Conservation (phyloP, 1,284 basidiomycete genomes). For the Papiliotrema terrestris region DNA sequence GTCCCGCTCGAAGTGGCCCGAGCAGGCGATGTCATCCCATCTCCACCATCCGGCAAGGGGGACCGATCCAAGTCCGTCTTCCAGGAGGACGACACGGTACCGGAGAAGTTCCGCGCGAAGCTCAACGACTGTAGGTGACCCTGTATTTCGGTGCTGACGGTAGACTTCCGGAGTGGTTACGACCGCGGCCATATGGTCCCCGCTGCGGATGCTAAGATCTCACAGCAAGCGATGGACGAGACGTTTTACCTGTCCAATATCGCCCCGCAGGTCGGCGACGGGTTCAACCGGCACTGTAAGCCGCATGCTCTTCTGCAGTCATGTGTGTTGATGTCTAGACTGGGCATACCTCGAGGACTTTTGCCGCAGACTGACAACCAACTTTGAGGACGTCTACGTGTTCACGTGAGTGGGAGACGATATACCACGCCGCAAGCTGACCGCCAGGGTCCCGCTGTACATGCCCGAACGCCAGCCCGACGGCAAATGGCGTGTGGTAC, state of each 20-base stretch:
- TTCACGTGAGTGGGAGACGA: constrained; percentile 68
- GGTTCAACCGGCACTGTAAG: constrained; percentile 94
- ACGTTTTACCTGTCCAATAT: constrained; percentile 95
- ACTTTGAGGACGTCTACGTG: constrained; percentile 90
- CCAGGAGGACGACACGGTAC: constrained; percentile 76
- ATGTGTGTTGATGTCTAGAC: constrained; percentile 57
- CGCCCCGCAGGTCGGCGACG: constrained; percentile 94
- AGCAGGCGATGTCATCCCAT: constrained; percentile 33
- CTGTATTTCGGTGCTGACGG: neutral
- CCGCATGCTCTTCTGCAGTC: too few relatives aligned
- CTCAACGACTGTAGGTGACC: constrained; percentile 68
- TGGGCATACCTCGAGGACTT: constrained; percentile 98
- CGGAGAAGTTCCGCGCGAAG: constrained; percentile 74
- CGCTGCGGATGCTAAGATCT: constrained; percentile 89
- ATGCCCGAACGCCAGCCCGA: constrained; percentile 78
- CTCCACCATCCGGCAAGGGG: constrained; percentile 49
- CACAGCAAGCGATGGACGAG: constrained; percentile 88
- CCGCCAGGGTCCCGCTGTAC: constrained; percentile 74
- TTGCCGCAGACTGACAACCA: constrained; percentile 79
- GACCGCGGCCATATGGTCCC: constrained; percentile 98
- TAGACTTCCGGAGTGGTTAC: constrained; percentile 86
- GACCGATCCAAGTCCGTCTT: constrained; percentile 80
- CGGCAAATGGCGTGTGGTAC: constrained; percentile 89
- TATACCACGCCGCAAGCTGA: constrained; percentile 2
- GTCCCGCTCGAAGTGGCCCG: constrained; percentile 37